These are phyloP conservation scores for Strobilomyces dryophilus DNA, from an alignment of 768 basidiomycete genomes.

Conservation along the genomic window DNA sequence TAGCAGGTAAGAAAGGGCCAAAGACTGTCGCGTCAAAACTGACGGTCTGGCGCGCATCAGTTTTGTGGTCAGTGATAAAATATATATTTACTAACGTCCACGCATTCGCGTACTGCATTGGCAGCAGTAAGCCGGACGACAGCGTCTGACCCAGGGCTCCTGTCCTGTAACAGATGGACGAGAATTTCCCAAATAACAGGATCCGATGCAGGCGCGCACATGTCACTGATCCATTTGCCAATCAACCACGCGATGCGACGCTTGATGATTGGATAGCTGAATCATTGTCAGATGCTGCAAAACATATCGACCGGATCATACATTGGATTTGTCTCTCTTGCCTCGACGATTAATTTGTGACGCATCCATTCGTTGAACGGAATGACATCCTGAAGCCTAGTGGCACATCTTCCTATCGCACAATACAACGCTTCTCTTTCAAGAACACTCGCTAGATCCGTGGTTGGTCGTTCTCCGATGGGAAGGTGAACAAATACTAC, in stretches of 20 bases:
- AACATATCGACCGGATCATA: conserved; percentile 26
- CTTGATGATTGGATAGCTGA: conserved; percentile 87
- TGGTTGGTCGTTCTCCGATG: conserved; percentile 39
- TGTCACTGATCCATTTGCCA: conserved; percentile 81
- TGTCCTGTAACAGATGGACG: conserved; percentile 68
- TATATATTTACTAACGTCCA: conserved; percentile 61
- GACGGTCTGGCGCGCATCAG: conserved; percentile 44
- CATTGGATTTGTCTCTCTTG: conserved; percentile 55
- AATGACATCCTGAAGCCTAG: conserved; percentile 55
- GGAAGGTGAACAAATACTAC: neutral
- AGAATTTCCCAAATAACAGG: conserved; percentile 77
- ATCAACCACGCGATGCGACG: conserved; percentile 94
- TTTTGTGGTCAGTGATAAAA: neutral
- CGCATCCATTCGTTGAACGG: conserved; percentile 71
- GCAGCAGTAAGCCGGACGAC: conserved; percentile 88
- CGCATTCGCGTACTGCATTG: conserved; percentile 71
- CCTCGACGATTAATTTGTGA: conserved; percentile 56
- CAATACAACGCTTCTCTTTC: conserved; percentile 88
- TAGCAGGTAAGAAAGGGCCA: conserved; percentile 59
- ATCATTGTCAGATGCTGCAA: conserved; percentile 5
- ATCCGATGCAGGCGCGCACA: conserved; percentile 55
- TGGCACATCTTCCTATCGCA: conserved; percentile 80
- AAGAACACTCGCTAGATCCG: conserved; percentile 55
- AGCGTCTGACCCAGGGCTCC: conserved; percentile 66
- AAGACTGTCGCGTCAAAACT: conserved; percentile 62